Percentiles rank a stretch among this genome's conserved stretches.
Evolutionary conservation across 805 yeast genomes (phyloP).

Genomic region (Saccharomycopsis sp.): DNA sequence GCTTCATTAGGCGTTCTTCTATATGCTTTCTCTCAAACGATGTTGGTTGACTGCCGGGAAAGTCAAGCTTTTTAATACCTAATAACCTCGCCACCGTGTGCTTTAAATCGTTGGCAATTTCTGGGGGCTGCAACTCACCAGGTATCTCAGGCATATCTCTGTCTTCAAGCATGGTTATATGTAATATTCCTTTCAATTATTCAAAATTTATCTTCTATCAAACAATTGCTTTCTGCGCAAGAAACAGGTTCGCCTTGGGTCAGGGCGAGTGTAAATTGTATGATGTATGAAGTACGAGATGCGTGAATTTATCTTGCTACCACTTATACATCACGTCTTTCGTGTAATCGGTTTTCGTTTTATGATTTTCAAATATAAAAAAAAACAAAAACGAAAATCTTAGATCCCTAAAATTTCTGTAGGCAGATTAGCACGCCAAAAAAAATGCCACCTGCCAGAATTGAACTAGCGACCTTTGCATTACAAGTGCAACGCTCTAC

Average conservation of each 20-base stretch:
- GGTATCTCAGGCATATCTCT: slow-evolving; percentile 77
- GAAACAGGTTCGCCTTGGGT: no score
- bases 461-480: slow-evolving; percentile 96
- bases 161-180: slow-evolving; percentile 24
- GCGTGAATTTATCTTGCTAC: neutral
- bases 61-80: slow-evolving; percentile 45
- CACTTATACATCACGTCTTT: neutral
- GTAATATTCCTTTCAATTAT: neutral
- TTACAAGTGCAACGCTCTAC: slow-evolving; percentile 99
- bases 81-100: slow-evolving; percentile 59
- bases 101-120: slow-evolving; percentile 61
- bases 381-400: neutral
- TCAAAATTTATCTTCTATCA: neutral
- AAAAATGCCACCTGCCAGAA: slow-evolving; percentile 52
- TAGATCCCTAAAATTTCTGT: neutral
- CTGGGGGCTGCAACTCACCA: slow-evolving; percentile 70
- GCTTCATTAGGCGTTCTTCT: slow-evolving; percentile 46
- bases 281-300: no score
- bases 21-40: slow-evolving; percentile 78
- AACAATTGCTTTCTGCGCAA: no score
- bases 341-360: no score
- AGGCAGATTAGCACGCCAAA: neutral
- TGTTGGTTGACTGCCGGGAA: slow-evolving; percentile 95
- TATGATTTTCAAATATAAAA: neutral
- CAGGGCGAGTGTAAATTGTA: no score